A percentile compares a stretch with the other conserved stretches of the same genome.
These are phyloP conservation scores for Brassica carinata DNA, from an alignment of 345 rosid genomes.

Conservation along the genomic window DNA sequence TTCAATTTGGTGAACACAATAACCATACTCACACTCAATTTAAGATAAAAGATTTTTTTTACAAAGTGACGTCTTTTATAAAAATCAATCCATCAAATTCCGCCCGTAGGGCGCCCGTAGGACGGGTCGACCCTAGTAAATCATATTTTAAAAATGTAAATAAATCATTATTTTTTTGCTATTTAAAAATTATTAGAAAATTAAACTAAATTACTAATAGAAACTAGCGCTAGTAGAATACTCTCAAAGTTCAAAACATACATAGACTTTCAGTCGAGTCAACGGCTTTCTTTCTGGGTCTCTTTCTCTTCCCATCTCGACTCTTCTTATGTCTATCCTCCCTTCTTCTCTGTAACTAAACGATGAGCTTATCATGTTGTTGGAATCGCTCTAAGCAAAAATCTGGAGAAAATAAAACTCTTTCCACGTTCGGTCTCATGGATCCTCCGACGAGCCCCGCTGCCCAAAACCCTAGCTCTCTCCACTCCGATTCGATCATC, in stretches of 20 bases:
- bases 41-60: no score
- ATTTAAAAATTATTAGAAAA: no score
- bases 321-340: neutral
- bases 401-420: neutral
- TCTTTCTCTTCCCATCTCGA: neutral
- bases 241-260: neutral
- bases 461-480: neutral
- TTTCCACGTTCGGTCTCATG: neutral
- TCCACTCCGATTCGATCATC: conserved; percentile 19
- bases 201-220: no score
- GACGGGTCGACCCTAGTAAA: no score
- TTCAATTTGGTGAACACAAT: no score
- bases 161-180: neutral
- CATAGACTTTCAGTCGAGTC: neutral
- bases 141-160: no score
- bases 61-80: no score
- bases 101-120: no score
- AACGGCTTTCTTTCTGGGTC: neutral
- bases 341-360: neutral
- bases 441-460: conserved; percentile 21
- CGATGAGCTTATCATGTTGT: neutral
- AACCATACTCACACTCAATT: no score
- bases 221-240: no score
- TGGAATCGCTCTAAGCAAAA: neutral
- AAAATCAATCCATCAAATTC: no score